Evolutionary conservation across 192 early-diverging fungal genomes (phyloP).

Genomic region (Coemansia sp.): DNA sequence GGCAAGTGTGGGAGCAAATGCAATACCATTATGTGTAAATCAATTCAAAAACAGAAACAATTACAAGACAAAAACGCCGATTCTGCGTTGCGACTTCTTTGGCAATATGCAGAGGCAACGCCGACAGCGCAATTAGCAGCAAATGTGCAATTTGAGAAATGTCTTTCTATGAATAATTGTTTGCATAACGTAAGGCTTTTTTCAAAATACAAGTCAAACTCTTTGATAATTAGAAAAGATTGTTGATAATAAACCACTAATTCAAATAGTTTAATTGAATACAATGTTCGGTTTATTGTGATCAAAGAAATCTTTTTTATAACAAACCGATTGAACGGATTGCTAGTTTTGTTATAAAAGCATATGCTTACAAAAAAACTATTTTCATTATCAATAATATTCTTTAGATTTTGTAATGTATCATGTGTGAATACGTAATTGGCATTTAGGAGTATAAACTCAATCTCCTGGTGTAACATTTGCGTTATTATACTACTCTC

Average conservation of each 20-base stretch:
- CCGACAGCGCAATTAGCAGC: background rate
- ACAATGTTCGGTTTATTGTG: background rate
- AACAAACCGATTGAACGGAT: background rate
- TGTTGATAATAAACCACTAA: background rate
- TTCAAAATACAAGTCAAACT: background rate
- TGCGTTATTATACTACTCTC: too few species aligned
- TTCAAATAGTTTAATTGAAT: background rate
- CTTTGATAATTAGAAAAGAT: background rate
- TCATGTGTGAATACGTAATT: too few species aligned
- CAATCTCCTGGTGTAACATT: too few species aligned
- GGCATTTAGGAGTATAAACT: too few species aligned
- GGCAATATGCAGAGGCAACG: background rate
- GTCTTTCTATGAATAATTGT: background rate
- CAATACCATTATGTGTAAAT: background rate
- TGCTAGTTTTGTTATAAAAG: too few species aligned
- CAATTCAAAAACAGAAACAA: background rate
- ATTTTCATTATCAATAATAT: background rate
- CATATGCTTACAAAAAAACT: too few species aligned
- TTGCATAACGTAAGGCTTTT: background rate
- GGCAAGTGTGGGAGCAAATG: slow-evolving; percentile 13
- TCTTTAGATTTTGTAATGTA: too few species aligned
- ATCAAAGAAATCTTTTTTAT: background rate
- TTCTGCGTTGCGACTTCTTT: too few species aligned
- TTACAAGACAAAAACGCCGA: too few species aligned
- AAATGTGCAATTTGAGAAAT: background rate